Evolutionary conservation across 805 yeast species (phyloP), one percentile per base, ranked within the genome.

Genomic region (Candida quercuum): DNA sequence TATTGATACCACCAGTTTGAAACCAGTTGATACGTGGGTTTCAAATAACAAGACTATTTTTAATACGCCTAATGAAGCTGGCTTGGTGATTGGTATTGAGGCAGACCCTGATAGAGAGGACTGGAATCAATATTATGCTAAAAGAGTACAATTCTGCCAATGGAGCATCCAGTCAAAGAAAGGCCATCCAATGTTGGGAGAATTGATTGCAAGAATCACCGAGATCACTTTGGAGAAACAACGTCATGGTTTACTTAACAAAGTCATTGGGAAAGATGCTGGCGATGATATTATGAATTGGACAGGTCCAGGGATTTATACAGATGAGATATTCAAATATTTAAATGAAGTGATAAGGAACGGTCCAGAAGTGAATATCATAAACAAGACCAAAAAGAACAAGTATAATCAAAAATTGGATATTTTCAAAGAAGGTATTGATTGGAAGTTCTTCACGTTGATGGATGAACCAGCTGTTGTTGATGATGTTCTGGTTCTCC

Each of bases 261-360:
- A 66, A 35, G 63, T 75, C 0, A 62, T 69, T 33, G 81, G 85
- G 6, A 74, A 76, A 47, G 81, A 81, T 45, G 62, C 68, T 8
- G 95, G 94, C 6, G 79, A 79, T 16, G 88, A 82, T 54, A 74
- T 87, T 37, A 86, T 87, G 94, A 74, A 82, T 52, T 86, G 96
- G 96, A 86, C 98, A 0, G 99, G 99, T 0, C 96, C 98, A 0
- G 98, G 95, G 1, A 76, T 87, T 17, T 93, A 89, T 78, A 91
- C 99, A 0, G 98, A 93, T 57, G 63, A 75, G 9, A 69, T 93
- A 17, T 87, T 93, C 59, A 77, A 73, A 32, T 88, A 91, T 59
- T 68, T 91, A 48, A 83, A 83, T 59, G 81, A 78, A 18, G 44
- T 45, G 4, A 5, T 42, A 6, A 37, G 33, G n/a, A 17, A 37